Base-by-base conservation (phyloP, 345 rosid genomes). In the Excoecaria cochinchinensis region DNA sequence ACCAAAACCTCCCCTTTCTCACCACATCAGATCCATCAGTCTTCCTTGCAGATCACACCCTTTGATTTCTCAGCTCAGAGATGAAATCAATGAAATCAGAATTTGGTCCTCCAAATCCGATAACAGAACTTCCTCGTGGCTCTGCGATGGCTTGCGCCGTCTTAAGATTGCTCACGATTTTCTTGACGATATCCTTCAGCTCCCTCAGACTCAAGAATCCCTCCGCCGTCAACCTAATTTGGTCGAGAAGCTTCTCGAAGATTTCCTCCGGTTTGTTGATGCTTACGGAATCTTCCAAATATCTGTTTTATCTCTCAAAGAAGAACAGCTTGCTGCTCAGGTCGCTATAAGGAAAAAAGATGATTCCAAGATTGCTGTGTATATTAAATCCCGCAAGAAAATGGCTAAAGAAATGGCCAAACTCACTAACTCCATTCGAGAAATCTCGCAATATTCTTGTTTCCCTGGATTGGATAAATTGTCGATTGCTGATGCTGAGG, bases 31-130 rank as follows among this genome's bases (percentile, higher is more conserved):
- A 38, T 89, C 93, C 80, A 76, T 89, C 79, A 82, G 87, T 65
- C 93, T 89, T 42, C 91, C 93, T 11, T 80, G 77, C 74, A 74
- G 91, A 64, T 84, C 93, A 14, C 91, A 85, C 74, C 93, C 91
- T 42, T 77, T 87, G 67, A 78, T 89, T 77, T 84, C 87, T 73
- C 90, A 81, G 36, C 78, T 89, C 82, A 67, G 56, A 19, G 77
- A 78, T 25, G 84, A 83, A 38, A 74, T 85, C 81, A 19, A 63
- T 21, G 77, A 77, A 39, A 86, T 87, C 52, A 72, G 70, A 6
- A 46, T 58, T 7, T 82, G 84, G 86, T 74, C 84, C 0, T 68
- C 76, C 42, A 68, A 80, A 36, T 67, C 74, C 1, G 50, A 78
- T 3, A 51, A 55, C 56, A 75, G 80, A 19, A 65, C 87, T 22